Base-by-base conservation (phyloP, 257 asterid species). In the Salvia hispanica region DNA sequence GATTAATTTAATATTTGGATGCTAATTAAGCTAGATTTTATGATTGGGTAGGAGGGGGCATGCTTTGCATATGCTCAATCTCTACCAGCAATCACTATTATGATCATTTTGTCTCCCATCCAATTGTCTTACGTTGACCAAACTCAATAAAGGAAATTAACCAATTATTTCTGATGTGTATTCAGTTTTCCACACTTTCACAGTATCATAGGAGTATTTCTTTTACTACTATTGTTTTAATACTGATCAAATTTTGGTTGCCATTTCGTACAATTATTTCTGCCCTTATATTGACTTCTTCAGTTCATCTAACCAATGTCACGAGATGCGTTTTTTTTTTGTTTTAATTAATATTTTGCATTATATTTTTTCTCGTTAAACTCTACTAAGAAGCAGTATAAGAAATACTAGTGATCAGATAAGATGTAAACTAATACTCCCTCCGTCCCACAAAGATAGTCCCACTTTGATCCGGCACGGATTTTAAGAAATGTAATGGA, bases 21-120 rank as follows among this genome's bases (percentile, higher is more conserved):
- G 21, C 21, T 18, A 18, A 18, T 18, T 18, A 18, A 18, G 21
- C 21, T 18, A 18, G 21, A 18, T 18, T 18, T 25, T 25, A 25
- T 25, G 31, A 25, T 25, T 25, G 31, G 43, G 43, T 6, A 5
- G 8, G 8, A 8, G 4, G 8, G 43, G 8, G 43, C 8, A 6
- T 39, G 10, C 43, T 39, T 39, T 39, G 43, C 43, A 54, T 33
- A 37, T 58, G 56, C 25, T 7, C 58, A 21, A 56, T 74, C 65
- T 43, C 54, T 15, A 47, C 61, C 51, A 52, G 70, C 81, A 77
- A 73, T 77, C 78, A 69, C 76, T 73, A 33, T 63, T 42, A 62
- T 51, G 70, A 77, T 77, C 53, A 73, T 77, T 73, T 8, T 77
- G 81, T 77, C 76, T 63, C 71, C 78, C 75, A 68, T 73, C 67